Base-by-base conservation (phyloP, 768 basidiomycete species). In the Podaxis carcinomalis region DNA sequence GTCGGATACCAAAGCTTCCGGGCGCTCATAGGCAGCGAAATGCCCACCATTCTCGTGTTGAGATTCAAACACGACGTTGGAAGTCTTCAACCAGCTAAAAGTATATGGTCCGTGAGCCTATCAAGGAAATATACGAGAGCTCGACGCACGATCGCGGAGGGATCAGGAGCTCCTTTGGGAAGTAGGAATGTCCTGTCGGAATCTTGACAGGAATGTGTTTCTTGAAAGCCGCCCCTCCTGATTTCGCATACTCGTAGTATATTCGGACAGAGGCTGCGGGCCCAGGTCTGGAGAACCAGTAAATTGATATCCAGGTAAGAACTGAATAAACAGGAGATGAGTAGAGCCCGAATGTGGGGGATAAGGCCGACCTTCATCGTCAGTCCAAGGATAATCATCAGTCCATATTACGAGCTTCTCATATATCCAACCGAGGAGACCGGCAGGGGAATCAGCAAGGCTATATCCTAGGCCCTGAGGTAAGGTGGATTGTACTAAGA, bases 261-360 rank as follows among this genome's bases (percentile, higher is more conserved):
- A 86, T 85, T 11, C 85, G 74, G 7, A 81, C 25, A 0, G 86
- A 80, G 0, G 86, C 83, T 1, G 83, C 76, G 4, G 87, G 85
- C 0, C 85, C 85, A 0, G 80, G 75, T 6, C 78, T 76, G 4
- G 85, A 86, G 72, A 85, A 84, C 75, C 77, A 81, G 65, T 81
- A 85, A 10, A 84, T 74, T 2, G 83, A 84, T n/a, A 85, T 69
- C 84, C 84, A 86, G 0, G 81, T 84, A 23, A 86, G 64, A 4
- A 85, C 84, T 86, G 2, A 11, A 47, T 32, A 3, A 23, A 23
- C 14, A 6, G 11, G 49, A 36, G 13, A 3, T 23, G 47, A 25
- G 25, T 27, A 23, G 21, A 10, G 3, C 14, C 4, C 19, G n/a
- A 19, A 21, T 4, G 10, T 23, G 47, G 10, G 13, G 27, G 4